Base-by-base conservation (phyloP, 192 early-diverging fungal species). In the Backusella liffmaniae region DNA sequence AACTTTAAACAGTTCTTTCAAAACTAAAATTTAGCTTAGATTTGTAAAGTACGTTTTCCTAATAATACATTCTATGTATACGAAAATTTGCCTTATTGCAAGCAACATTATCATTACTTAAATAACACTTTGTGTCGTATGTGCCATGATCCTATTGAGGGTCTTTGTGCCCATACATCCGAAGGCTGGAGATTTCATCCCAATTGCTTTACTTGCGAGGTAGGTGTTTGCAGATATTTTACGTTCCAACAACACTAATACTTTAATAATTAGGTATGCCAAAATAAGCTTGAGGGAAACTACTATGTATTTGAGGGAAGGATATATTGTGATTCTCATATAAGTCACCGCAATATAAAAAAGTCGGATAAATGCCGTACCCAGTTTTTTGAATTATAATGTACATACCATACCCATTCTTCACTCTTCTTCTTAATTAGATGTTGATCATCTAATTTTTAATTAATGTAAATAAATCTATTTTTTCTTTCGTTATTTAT, bases 161-260 rank as follows among this genome's bases (percentile, higher is more conserved):
- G 76, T n/a, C 77, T 66, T 1, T 97, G 96, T 85, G 96, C 94
- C 7, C 92, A 95, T 73, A 93, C 96, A 13, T 82, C 86, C 34
- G 95, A 97, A 84, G 90, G 90, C 30, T 88, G 87, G 82, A 83
- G 94, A 70, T 97, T 93, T 89, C 96, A 97, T 78, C 95, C 94
- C 4, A 79, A 75, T 30, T 96, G 95, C 83, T 97, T 96, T 88
- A 86, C 83, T 16, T 97, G 96, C 71, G 62, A 76, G 26, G 85
- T 87, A 81, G 71, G 75, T 76, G 23, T 21, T 23, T 2, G 23
- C 29, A 53, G 16, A 10, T 30, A 23, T 26, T 7, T 41, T 4
- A 21, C 32, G 12, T 72, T 62, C 56, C 30, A 59, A 26, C 9
- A 59, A 59, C 0, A 59, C 21, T 59, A 3, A 59, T 59, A 23